Conservation (phyloP, 148 eudicot genomes). For the Vaccinium vitisidaea region DNA sequence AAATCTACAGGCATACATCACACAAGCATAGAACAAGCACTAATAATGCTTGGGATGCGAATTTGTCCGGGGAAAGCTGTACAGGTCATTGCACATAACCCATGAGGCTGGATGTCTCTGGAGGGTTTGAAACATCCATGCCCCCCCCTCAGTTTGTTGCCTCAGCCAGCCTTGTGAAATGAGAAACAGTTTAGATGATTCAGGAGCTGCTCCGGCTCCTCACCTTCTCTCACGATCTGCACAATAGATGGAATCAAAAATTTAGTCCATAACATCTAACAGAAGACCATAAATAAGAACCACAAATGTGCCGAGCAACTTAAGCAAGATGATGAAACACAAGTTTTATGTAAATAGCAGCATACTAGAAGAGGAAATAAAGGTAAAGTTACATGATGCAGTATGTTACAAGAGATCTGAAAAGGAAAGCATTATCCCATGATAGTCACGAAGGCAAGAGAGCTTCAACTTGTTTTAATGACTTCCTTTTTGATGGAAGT, state of each 20-base stretch:
- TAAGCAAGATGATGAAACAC: no score
- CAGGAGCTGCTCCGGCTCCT: conserved; percentile 22
- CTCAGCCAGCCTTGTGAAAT: neutral
- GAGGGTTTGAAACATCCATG: neutral
- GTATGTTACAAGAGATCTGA: no score
- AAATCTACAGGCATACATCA: conserved; percentile 18
- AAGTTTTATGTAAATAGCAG: no score
- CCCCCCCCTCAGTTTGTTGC: neutral
- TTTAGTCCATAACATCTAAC: neutral
- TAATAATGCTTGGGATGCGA: conserved; percentile 25
- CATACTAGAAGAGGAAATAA: no score
- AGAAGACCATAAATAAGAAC: neutral
- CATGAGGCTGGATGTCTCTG: neutral
- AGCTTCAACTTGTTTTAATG: no score
- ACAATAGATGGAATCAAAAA: neutral
- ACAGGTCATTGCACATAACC: neutral
- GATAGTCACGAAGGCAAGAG: no score
- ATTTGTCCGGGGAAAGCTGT: conserved; percentile 11
- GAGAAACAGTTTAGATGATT: conserved; percentile 17
- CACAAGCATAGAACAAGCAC: conserved; percentile 16
- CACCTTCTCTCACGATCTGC: conserved; percentile 20
- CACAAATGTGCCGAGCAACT: neutral
- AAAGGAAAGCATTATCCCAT: no score
- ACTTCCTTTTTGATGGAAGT: no score
- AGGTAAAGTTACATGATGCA: no score